Percentiles rank a stretch among this genome's conserved stretches.
Conservation (phyloP, 495 filamentous ascomycete species). For the Pseudoneurospora amorphoporcata region DNA sequence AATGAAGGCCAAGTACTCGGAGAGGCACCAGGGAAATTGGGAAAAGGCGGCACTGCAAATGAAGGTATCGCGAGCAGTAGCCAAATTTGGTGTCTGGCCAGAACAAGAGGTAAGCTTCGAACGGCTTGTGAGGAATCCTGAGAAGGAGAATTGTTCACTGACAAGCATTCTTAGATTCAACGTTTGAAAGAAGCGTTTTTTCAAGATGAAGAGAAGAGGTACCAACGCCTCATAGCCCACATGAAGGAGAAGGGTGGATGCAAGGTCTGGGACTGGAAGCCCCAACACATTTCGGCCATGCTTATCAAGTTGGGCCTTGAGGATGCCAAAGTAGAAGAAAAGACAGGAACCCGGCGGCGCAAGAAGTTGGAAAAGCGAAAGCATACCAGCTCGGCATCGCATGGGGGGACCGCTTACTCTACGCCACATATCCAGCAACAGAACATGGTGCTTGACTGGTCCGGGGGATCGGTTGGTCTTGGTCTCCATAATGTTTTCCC, state of each 20-base stretch:
- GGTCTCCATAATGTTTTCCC: not conserved
- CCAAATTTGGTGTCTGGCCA: conserved; percentile 36
- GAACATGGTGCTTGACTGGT: conserved; percentile 18
- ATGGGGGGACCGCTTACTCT: not conserved
- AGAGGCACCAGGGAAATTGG: conserved; percentile 28
- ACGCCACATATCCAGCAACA: not conserved
- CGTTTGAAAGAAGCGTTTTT: conserved; percentile 20
- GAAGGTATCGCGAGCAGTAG: conserved; percentile 37
- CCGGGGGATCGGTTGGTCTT: not conserved
- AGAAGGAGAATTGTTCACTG: conserved; percentile 1
- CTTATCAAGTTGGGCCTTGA: conserved; percentile 28
- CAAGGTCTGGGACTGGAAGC: conserved; percentile 28
- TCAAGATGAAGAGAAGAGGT: conserved; percentile 23
- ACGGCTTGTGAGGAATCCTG: not conserved
- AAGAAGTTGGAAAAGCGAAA: conserved; percentile 25
- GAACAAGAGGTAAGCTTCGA: conserved; percentile 28
- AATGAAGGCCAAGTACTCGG: conserved; percentile 36
- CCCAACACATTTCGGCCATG: conserved; percentile 26
- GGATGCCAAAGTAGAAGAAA: conserved; percentile 19
- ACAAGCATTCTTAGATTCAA: conserved; percentile 11
- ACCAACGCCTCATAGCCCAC: conserved; percentile 20
- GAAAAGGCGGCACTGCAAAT: conserved; percentile 38
- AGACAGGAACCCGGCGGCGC: conserved; percentile 19
- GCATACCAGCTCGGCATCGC: conserved; percentile 16
- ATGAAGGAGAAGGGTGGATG: conserved; percentile 32